Evolutionary conservation across 78 protist genomes (phyloP), one percentile per base, ranked within the genome.

Genomic region (Emiliania huxleyi): DNA sequence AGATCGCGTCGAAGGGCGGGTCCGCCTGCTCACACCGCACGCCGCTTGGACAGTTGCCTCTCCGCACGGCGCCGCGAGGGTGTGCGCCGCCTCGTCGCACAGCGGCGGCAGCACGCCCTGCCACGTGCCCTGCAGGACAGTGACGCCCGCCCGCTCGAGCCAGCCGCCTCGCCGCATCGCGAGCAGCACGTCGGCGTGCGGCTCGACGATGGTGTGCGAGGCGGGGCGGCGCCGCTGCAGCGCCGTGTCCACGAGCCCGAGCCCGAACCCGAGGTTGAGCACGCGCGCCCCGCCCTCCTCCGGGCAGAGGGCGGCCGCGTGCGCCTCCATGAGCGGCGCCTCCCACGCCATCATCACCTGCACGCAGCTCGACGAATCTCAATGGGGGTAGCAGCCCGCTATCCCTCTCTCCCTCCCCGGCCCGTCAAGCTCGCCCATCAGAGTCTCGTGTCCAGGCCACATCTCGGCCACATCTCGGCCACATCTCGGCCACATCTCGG

Each of bases 261-360:
- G 8, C 4, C 94, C 94, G 71, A 89, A 89, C 71, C 94, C 94
- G 15, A 93, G 84, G 33, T 93, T 93, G 29, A 89, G 73, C 42
- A 93, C 90, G 40, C 88, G 75, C 35, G 69, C 90, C 1, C 46
- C 88, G 0, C 62, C 12, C 33, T 29, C 48, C 21, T 43, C 45
- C 12, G 71, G 56, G 92, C 94, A 93, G 40, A 93, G 29, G 33
- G 1, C 45, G 25, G 21, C 84, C 2, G 94, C 94, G 49, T 93
- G 94, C 42, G 45, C 55, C 35, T 77, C 90, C 94, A 93, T 93
- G 37, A 93, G 56, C 2, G 94, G 92, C 38, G 29, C 15, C 85
- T 75, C 94, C 90, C 92, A 93, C 90, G 26, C 37, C 94, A 93
- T 93, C 94, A 93, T 93, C 55, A 93, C 94, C n/a, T n/a, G n/a